Evolutionary conservation across 164 flowering plant genomes (phyloP), one percentile per base, ranked within the genome.

Genomic region (Chimonanthus praecox): DNA sequence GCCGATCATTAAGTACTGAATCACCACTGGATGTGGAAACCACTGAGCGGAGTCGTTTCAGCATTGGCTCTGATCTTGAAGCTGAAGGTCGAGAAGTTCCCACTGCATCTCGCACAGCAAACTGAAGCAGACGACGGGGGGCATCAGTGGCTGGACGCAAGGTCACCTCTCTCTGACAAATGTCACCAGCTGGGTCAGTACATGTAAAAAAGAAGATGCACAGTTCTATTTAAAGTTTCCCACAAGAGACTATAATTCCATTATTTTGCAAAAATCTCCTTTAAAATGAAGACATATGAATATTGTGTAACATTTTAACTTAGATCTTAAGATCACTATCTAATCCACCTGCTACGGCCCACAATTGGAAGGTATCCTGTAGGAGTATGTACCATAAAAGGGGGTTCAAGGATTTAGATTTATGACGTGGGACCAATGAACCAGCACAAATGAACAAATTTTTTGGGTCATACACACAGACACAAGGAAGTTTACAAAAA

Each of bases 51-150:
- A 94, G 90, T 54, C 97, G 98, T 78, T 88, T 90, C n/a, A 72
- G 20, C 46, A 85, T 68, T 66, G 94, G 88, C 67, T 85, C 91
- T 13, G 66, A 46, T 51, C 71, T 70, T 18, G 75, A 64, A 75
- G 58, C 82, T n/a, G 90, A 73, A 44, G 92, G 76, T 73, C 83
- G 80, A 9, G 83, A 66, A 77, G 86, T 83, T 64, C 83, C 94
- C 58, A 94, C 90, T 0, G 99, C 99, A 78, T 95, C 99, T 71
- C 98, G 78, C 4, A 95, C 91, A 60, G 99, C 99, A 89, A 87
- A 93, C 61, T 95, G 98, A 75, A 93, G 95, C 50, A 95, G 82
- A 76, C 99, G 83, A 13, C 94, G 82, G 68, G 98, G 83, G 6
- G 94, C 98, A 78, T 48, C 82, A 62, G 80, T 69, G 7, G 77